Base-by-base conservation (phyloP, 2,329 filamentous ascomycete genomes). In the Lasiodiplodia sp. region DNA sequence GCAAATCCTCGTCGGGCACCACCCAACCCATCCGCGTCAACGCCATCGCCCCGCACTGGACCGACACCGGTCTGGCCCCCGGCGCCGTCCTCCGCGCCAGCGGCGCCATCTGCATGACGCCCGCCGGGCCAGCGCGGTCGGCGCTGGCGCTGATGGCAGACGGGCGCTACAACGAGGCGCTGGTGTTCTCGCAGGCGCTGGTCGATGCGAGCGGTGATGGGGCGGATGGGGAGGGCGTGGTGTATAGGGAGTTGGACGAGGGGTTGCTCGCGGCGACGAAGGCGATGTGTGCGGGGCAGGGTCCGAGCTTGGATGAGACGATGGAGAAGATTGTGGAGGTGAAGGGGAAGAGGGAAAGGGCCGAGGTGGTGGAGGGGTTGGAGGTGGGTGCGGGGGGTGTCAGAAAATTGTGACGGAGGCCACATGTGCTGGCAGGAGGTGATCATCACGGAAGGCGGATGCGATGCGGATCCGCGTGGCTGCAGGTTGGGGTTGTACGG, bases 11-110 rank as follows among this genome's bases (percentile, higher is more conserved):
- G 16, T 11, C 11, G 2, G 25, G 3, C 25, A 25, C 4, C 49
- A 74, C 31, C 74, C 73, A 2, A 62, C 75, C 75, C 23, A 75
- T 78, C 68, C 76, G 77, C 62, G 74, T 78, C 70, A 78, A 79
- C 67, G 73, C 75, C 53, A 71, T 78, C 44, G 76, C 75, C 0
- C 77, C 77, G 1, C 72, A 70, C 6, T 79, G 77, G 77, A 78
- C 77, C 2, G 28, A 28, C 28, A 28, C 28, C 4, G 28, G 28
- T 28, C 28, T 28, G 28, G 28, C 28, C 4, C 28, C 28, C 4
- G 28, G 28, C 28, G 28, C 28, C 1, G 1, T 28, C 1, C 28
- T 28, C 1, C 28, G 28, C 1, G 28, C 28, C 5, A 28, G 28
- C 28, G 28, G 74, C 25, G 69, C 60, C 4, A 68, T 49, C 8